Evolutionary conservation across 352 stramenopile genomes (phyloP), one percentile per base, ranked within the genome.

Genomic region (Pythium brachiatum): DNA sequence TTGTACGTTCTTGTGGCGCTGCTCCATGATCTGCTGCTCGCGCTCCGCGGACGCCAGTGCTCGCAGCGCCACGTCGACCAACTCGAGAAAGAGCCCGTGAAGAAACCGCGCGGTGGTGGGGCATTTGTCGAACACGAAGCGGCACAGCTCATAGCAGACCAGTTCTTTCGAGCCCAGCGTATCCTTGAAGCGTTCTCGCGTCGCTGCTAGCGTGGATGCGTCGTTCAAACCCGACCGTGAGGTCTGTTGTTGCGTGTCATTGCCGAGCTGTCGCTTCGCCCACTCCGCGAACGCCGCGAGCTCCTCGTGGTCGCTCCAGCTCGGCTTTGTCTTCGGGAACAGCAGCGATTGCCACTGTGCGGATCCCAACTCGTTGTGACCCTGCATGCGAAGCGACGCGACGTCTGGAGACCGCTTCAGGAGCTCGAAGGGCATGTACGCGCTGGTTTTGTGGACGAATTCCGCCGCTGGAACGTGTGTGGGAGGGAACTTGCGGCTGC

Each of bases 101-200:
- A 86, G 57, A 27, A 86, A 79, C 7, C 73, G 74, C 11, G 75
- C 66, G 2, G 78, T 83, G 3, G 78, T 84, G n/a, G 78, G 78
- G 39, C 73, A 86, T 36, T 79, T 78, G 63, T 84, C 75, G n/a
- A 84, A 86, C 13, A 86, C 51, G 13, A 86, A 69, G 0, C 78
- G 70, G 6, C 68, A 64, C 9, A 83, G 52, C 57, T 86, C 78
- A 41, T 74, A 84, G 55, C 73, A 75, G 21, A 86, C 29, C 7
- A 61, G 63, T 44, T 86, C 78, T 13, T 67, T 66, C 13, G 73
- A 58, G 9, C 47, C 61, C 0, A 86, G 59, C 15, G 66, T 39
- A 1, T 59, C 29, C 12, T 58, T 51, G 53, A 86, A 78, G 2
- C 53, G 46, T 1, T 18, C 18, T 15, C 62, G 25, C 1, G 51